Evolutionary conservation across 1,139 yeast genomes (phyloP), one percentile per base, ranked within the genome.

Genomic region (Kodamaea anthophila): DNA sequence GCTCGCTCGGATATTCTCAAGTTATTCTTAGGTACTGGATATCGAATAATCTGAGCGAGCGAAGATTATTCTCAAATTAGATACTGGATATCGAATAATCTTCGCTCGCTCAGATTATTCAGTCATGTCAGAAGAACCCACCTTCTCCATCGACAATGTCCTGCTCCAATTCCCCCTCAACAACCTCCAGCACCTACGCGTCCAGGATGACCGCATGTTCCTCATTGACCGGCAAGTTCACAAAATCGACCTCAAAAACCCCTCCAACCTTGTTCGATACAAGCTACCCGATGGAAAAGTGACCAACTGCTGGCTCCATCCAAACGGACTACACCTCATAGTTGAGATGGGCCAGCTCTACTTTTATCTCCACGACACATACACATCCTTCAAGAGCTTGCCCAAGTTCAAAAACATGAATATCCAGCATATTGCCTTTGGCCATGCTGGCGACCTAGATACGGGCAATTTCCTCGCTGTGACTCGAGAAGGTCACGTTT

Each of bases 81-180:
- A n/a, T n/a, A n/a, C n/a, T 18, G 21, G 21, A 5, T 19, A n/a
- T 10, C 5, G 10, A 19, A n/a, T 19, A n/a, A n/a, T n/a, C n/a
- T n/a, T n/a, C n/a, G n/a, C n/a, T n/a, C n/a, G n/a, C n/a, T n/a
- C n/a, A n/a, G n/a, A n/a, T n/a, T n/a, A n/a, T n/a, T n/a, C n/a
- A n/a, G n/a, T n/a, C n/a, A n/a, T n/a, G 11, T 5, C 13, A 10
- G 37, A 34, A 9, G 25, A 20, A 9, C 45, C 41, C 2, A 34
- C 40, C 8, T 60, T 63, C 39, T 53, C 51, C 8, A 42, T 66
- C n/a, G 71, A 65, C 31, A 54, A 55, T 18, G 71, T 65, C 4
- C 70, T 59, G 41, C 53, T 65, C 13, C 71, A 65, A 36, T 65
- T 65, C 41, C 54, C 49, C 15, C 53, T 65, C 18, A 39, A 45